Percentiles rank a stretch among this genome's conserved stretches.
These are phyloP conservation scores for Hemileia vastatrix DNA, from an alignment of 1,284 basidiomycete species.

Conservation along the genomic window DNA sequence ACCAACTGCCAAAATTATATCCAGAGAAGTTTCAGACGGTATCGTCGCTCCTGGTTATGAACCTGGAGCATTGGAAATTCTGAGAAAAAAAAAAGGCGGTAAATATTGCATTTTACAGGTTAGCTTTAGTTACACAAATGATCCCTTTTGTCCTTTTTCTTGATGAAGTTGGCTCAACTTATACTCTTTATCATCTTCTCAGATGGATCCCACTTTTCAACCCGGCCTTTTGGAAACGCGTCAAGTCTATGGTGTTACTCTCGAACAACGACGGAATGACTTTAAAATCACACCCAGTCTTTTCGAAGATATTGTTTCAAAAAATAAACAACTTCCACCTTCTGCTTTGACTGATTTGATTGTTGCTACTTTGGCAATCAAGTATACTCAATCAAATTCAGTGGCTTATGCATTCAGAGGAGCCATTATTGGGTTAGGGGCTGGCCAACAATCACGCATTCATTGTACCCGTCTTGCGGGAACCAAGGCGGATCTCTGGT, in stretches of 20 bases:
- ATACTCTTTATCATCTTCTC: not conserved
- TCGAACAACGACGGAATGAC: slow-evolving; percentile 88
- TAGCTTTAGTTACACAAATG: slow-evolving; percentile 20
- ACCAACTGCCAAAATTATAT: slow-evolving; percentile 90
- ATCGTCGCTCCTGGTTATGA: slow-evolving; percentile 93
- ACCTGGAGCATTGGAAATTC: slow-evolving; percentile 74
- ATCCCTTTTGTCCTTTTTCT: slow-evolving; percentile 7
- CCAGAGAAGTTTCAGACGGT: slow-evolving; percentile 93
- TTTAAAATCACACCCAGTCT: slow-evolving; percentile 71
- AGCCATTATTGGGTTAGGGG: slow-evolving; percentile 87
- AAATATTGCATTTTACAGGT: slow-evolving; percentile 97
- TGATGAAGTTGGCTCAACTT: not conserved
- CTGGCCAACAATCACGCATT: slow-evolving; percentile 96
- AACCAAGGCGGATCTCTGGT: slow-evolving; percentile 97
- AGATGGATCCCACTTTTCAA: slow-evolving; percentile 75
- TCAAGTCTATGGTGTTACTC: slow-evolving; percentile 84
- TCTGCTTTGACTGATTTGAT: slow-evolving; percentile 73
- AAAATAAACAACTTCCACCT: slow-evolving; percentile 71
- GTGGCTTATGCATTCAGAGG: slow-evolving; percentile 93
- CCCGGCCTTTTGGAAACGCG: slow-evolving; percentile 76
- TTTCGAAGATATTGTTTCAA: slow-evolving; percentile 79
- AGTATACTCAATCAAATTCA: slow-evolving; percentile 98
- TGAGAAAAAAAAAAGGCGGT: slow-evolving; percentile 93
- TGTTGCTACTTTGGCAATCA: slow-evolving; percentile 89
- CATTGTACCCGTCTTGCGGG: slow-evolving; percentile 98